These are phyloP conservation scores for Schizochytrium sp. DNA, from an alignment of 108 stramenopile species.

Conservation along the genomic window DNA sequence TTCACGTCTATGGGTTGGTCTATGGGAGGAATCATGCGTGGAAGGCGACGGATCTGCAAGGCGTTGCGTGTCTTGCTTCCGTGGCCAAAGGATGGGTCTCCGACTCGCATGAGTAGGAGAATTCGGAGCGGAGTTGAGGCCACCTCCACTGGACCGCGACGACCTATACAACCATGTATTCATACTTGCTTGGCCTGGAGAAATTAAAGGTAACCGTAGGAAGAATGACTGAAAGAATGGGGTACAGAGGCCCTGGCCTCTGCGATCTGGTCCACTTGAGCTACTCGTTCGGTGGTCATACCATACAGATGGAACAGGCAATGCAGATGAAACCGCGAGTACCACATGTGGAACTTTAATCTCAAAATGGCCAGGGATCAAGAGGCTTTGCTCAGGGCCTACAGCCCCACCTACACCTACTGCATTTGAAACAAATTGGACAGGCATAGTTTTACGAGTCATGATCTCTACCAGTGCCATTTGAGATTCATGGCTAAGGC, in stretches of 20 bases:
- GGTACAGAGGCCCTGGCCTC: not conserved
- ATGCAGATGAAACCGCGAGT: not conserved
- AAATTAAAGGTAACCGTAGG: not conserved
- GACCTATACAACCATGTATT: not conserved
- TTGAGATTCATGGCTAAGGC: not conserved
- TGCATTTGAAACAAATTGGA: constrained; percentile 25
- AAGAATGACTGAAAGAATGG: constrained; percentile 23
- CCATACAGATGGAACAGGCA: not conserved
- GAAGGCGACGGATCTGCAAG: too few relatives aligned
- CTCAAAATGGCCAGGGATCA: constrained; percentile 35
- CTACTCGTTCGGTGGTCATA: not conserved
- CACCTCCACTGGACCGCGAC: not conserved
- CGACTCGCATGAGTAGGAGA: too few relatives aligned
- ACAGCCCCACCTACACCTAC: constrained; percentile 27
- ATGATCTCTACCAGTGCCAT: constrained; percentile 51
- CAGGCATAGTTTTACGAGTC: constrained; percentile 6
- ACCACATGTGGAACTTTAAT: constrained; percentile 8
- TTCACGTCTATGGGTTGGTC: not conserved
- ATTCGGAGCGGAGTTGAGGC: too few relatives aligned
- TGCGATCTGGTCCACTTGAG: too few relatives aligned
- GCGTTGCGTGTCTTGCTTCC: too few relatives aligned
- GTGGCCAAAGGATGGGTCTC: too few relatives aligned
- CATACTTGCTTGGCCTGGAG: not conserved
- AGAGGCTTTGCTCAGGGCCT: not conserved
- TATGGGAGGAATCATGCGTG: too few relatives aligned